Evolutionary conservation across 2,329 filamentous ascomycete species (phyloP).

Genomic region (Neurospora crassa): DNA sequence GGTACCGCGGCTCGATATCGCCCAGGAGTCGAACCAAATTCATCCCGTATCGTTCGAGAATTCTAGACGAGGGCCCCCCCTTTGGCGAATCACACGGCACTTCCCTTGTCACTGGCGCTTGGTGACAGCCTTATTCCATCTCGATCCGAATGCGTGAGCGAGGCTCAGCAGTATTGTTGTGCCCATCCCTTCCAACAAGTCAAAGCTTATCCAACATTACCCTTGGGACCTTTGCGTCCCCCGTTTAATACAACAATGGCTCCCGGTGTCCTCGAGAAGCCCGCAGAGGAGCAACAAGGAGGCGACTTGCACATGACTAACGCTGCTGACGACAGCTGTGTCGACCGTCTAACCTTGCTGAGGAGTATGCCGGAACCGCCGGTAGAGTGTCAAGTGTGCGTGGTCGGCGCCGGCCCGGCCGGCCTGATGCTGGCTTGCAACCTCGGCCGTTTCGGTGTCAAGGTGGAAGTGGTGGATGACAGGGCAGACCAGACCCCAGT

Average conservation of each 20-base stretch:
- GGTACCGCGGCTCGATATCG: not conserved
- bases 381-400: constrained; percentile 28
- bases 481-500: constrained; percentile 57
- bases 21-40: not conserved
- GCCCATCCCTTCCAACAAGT: not conserved
- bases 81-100: not conserved
- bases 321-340: constrained; percentile 24
- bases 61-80: not conserved
- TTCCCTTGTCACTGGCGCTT: not conserved
- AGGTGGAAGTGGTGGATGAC: constrained; percentile 58
- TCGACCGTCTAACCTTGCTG: constrained; percentile 38
- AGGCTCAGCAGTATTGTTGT: not conserved
- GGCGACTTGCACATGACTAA: constrained; percentile 21
- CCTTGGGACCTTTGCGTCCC: not conserved
- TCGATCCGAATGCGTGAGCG: not conserved
- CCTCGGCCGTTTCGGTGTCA: constrained; percentile 57
- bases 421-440: constrained; percentile 46
- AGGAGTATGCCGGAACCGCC: constrained; percentile 39
- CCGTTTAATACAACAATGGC: constrained; percentile 21
- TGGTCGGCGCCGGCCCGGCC: constrained; percentile 47
- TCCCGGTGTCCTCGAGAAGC: constrained; percentile 27
- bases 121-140: not conserved
- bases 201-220: not conserved
- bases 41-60: not conserved
- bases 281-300: constrained; percentile 23